Percentiles rank a stretch among this genome's conserved stretches.
phyloP scores from a whole-genome alignment of 208 protist species.

The Acanthamoeba lenticulata region DNA sequence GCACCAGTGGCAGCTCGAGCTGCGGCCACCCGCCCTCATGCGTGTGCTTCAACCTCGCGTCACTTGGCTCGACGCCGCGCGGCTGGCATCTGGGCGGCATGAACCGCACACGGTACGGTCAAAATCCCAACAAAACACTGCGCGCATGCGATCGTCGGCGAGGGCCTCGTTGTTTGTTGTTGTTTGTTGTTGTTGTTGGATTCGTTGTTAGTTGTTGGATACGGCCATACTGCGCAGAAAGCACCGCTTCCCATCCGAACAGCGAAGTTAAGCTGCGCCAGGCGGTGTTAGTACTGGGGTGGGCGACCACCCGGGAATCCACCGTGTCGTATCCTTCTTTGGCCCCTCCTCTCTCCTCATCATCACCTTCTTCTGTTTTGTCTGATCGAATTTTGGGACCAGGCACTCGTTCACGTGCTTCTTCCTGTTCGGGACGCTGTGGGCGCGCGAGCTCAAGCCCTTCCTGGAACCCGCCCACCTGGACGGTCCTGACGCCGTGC shows the following conservation, averaged over 20 bases:
- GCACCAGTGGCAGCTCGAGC: neutral
- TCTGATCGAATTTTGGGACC: neutral
- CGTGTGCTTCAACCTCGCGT: constrained; percentile 45
- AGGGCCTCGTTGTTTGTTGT: no score
- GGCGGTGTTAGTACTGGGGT: no score
- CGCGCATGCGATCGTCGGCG: no score
- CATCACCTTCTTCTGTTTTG: no score
- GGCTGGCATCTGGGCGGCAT: constrained; percentile 32
- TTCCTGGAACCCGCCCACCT: neutral
- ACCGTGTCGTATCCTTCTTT: no score
- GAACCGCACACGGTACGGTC: neutral
- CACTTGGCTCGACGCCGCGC: neutral
- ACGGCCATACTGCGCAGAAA: no score
- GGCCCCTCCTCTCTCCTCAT: no score
- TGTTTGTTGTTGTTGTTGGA: no score
- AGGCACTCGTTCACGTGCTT: constrained; percentile 59
- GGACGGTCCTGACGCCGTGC: neutral
- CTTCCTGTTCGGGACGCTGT: constrained; percentile 45
- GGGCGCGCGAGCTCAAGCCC: neutral
- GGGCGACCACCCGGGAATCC: no score
- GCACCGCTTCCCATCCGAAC: no score
- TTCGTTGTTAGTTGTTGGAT: no score
- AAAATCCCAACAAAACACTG: neutral
- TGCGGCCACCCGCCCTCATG: neutral
- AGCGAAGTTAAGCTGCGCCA: no score